phyloP scores from a whole-genome alignment of 176 grass and related monocot genomes.

The Tillandsia leiboldiana region DNA sequence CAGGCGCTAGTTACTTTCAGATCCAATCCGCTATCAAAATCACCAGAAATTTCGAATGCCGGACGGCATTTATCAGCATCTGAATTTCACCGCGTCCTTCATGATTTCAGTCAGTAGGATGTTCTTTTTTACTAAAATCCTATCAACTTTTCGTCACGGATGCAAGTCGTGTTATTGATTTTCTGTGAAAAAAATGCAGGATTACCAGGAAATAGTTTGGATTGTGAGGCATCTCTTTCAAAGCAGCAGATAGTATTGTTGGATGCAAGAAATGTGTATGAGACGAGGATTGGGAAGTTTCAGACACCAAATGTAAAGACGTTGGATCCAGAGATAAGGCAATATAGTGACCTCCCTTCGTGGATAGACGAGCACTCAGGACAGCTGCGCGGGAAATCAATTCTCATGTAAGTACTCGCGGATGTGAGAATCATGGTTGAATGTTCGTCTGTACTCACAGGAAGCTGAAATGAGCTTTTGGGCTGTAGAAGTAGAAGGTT shows the following conservation, averaged over 20 bases:
- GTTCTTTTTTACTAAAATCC: background rate
- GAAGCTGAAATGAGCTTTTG: background rate
- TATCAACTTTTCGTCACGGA: background rate
- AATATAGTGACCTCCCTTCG: conserved; percentile 75
- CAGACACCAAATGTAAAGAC: conserved; percentile 62
- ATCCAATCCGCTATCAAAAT: conserved; percentile 30
- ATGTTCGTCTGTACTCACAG: background rate
- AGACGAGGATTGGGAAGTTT: conserved; percentile 90
- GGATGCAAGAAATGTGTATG: conserved; percentile 83
- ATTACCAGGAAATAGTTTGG: conserved; percentile 10
- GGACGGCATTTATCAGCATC: conserved; percentile 54
- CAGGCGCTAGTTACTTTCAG: conserved; percentile 87
- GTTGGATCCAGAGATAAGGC: conserved; percentile 66
- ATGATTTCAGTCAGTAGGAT: conserved; percentile 40
- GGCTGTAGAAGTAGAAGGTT: no score
- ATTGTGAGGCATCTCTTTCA: conserved; percentile 10
- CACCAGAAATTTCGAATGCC: conserved; percentile 41
- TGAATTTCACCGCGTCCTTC: conserved; percentile 68
- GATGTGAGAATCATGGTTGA: background rate
- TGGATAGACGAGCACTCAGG: conserved; percentile 79
- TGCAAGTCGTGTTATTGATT: background rate
- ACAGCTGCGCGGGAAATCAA: conserved; percentile 58
- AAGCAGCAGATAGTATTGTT: conserved; percentile 54
- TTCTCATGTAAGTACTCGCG: conserved; percentile 50
- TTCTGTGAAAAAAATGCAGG: conserved; percentile 3